A percentile compares a stretch with the other conserved stretches of the same genome.
Conservation (phyloP, 2,329 filamentous ascomycete genomes). For the Ambrosiella cleistominuta region DNA sequence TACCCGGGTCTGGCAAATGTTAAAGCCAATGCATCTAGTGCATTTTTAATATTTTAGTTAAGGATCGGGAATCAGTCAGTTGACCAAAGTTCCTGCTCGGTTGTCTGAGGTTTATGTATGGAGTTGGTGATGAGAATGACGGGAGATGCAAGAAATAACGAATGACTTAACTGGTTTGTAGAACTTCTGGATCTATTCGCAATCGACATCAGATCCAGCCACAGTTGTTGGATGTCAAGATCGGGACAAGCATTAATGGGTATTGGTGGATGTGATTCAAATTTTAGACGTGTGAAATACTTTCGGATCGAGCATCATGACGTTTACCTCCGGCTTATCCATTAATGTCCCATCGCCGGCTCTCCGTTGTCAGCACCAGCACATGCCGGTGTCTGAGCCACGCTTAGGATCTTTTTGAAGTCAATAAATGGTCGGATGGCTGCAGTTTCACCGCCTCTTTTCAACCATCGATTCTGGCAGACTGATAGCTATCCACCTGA, state of each 20-base stretch:
- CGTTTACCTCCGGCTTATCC: neutral
- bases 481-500: neutral
- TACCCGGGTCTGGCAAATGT: neutral
- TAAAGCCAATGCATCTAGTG: too few relatives aligned
- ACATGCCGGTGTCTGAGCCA: neutral
- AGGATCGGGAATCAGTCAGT: neutral
- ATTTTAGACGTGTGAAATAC: neutral
- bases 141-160: neutral
- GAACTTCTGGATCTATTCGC: neutral
- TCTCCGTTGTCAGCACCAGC: neutral
- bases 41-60: too few relatives aligned
- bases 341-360: neutral
- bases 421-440: neutral
- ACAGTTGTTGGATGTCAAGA: neutral
- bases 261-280: too few relatives aligned
- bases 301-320: neutral
- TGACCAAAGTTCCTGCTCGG: neutral
- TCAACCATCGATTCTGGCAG: neutral
- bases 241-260: too few relatives aligned
- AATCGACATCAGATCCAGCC: neutral
- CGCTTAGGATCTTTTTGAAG: neutral
- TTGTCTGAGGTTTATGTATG: neutral
- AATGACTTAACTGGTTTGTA: too few relatives aligned
- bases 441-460: conserved; percentile 5
- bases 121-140: neutral